Conservation (phyloP, 202 grass and related monocot species). For the Hordeum pubiflorum region DNA sequence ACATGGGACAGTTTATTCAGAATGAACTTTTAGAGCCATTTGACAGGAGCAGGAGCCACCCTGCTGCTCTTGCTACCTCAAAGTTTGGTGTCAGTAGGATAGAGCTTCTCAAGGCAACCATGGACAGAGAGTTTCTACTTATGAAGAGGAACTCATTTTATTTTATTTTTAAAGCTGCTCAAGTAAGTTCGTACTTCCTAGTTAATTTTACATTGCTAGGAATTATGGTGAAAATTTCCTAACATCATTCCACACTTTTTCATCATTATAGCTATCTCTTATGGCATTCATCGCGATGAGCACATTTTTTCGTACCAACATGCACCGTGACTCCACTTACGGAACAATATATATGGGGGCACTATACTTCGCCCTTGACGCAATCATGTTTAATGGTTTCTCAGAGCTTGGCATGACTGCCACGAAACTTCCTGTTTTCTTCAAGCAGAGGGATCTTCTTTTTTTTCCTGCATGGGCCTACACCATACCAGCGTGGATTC, state of each 20-base stretch:
- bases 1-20: slow-evolving; percentile 45
- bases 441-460: slow-evolving; percentile 87
- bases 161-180: slow-evolving; percentile 70
- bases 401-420: slow-evolving; percentile 69
- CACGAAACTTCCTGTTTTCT: slow-evolving; percentile 85
- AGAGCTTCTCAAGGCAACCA: slow-evolving; percentile 72
- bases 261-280: slow-evolving; percentile 52
- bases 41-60: slow-evolving; percentile 71
- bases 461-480: slow-evolving; percentile 95
- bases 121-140: slow-evolving; percentile 72
- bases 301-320: slow-evolving; percentile 73
- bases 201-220: background rate
- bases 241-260: slow-evolving; percentile 6
- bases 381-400: slow-evolving; percentile 86
- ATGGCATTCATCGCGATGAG: slow-evolving; percentile 75
- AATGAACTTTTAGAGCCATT: slow-evolving; percentile 61
- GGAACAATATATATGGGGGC: slow-evolving; percentile 72
- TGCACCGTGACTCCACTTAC: slow-evolving; percentile 32
- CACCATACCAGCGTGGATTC: slow-evolving; percentile 73
- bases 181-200: slow-evolving; percentile 41
- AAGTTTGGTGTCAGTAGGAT: slow-evolving; percentile 65
- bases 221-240: background rate
- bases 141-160: slow-evolving; percentile 95
- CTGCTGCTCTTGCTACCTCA: slow-evolving; percentile 74
- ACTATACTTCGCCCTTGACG: slow-evolving; percentile 56